Conservation (phyloP, 139 green algal species). For the Ostreobium quekettii region DNA sequence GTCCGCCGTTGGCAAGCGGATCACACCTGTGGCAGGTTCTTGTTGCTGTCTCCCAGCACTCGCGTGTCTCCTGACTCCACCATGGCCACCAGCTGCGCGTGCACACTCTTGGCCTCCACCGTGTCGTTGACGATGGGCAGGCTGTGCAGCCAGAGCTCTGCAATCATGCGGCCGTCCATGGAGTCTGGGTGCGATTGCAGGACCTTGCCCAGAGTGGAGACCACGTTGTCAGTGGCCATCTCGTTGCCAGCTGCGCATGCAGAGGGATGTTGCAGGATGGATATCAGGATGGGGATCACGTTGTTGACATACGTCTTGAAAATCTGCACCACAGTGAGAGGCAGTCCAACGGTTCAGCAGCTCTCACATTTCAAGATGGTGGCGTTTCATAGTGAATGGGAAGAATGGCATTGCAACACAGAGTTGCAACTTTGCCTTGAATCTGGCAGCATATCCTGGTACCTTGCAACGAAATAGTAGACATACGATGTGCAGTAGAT, state of each 20-base stretch:
- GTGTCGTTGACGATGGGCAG: constrained; percentile 61
- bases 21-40: constrained; percentile 12
- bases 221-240: constrained; percentile 72
- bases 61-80: constrained; percentile 39
- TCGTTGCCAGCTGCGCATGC: constrained; percentile 51
- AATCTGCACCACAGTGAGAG: background rate
- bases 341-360: background rate
- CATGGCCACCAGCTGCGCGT: constrained; percentile 69
- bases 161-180: constrained; percentile 25
- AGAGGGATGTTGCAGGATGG: constrained; percentile 8
- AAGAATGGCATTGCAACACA: too few species aligned
- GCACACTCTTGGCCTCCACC: constrained; percentile 57
- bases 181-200: constrained; percentile 35
- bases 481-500: too few species aligned
- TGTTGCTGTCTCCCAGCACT: constrained; percentile 22
- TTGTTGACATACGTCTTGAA: background rate
- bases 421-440: too few species aligned
- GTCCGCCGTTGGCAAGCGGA: too few species aligned
- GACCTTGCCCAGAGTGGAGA: constrained; percentile 60
- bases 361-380: too few species aligned
- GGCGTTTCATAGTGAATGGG: too few species aligned
- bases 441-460: too few species aligned
- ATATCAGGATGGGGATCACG: background rate
- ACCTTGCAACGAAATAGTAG: too few species aligned
- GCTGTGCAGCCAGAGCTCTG: constrained; percentile 37